Evolutionary conservation across 1,139 yeast genomes (phyloP).

Genomic region (Pichia sp.): DNA sequence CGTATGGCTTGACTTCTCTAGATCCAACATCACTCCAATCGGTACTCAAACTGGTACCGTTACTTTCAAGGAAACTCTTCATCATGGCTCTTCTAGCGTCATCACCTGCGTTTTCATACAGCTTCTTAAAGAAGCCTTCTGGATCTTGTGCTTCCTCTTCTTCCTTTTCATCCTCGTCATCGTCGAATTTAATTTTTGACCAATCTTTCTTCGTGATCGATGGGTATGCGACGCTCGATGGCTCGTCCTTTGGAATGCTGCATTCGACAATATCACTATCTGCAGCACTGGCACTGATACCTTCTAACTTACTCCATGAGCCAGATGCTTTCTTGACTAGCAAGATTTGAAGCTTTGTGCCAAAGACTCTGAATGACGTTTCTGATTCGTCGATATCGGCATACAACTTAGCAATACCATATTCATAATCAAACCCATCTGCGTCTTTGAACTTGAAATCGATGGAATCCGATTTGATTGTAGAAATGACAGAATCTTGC

Average conservation of each 20-base stretch:
- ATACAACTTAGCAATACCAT: slow-evolving; percentile 50
- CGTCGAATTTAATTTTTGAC: slow-evolving; percentile 60
- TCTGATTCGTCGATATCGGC: slow-evolving; percentile 47
- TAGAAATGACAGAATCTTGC: slow-evolving; percentile 21
- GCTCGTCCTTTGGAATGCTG: slow-evolving; percentile 21
- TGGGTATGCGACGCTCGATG: slow-evolving; percentile 39
- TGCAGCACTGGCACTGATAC: slow-evolving; percentile 14
- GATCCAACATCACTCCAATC: slow-evolving; percentile 89
- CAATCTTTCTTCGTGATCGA: slow-evolving; percentile 65
- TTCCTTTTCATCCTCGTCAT: slow-evolving; percentile 50
- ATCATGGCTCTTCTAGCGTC: slow-evolving; percentile 94
- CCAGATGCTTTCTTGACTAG: slow-evolving; percentile 37
- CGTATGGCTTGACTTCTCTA: slow-evolving; percentile 74
- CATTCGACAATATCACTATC: background rate
- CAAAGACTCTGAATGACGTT: slow-evolving; percentile 52
- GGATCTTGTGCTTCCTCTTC: slow-evolving; percentile 39
- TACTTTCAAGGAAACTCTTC: slow-evolving; percentile 92
- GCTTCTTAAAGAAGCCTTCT: slow-evolving; percentile 67
- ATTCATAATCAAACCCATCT: slow-evolving; percentile 45
- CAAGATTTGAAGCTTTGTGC: slow-evolving; percentile 73
- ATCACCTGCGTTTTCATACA: slow-evolving; percentile 81
- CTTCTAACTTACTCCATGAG: slow-evolving; percentile 48
- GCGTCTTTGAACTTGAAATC: slow-evolving; percentile 23
- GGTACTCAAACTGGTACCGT: slow-evolving; percentile 92
- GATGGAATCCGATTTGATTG: slow-evolving; percentile 20